These are phyloP conservation scores for Globisporangium parvum DNA, from an alignment of 352 stramenopile genomes.

Conservation along the genomic window DNA sequence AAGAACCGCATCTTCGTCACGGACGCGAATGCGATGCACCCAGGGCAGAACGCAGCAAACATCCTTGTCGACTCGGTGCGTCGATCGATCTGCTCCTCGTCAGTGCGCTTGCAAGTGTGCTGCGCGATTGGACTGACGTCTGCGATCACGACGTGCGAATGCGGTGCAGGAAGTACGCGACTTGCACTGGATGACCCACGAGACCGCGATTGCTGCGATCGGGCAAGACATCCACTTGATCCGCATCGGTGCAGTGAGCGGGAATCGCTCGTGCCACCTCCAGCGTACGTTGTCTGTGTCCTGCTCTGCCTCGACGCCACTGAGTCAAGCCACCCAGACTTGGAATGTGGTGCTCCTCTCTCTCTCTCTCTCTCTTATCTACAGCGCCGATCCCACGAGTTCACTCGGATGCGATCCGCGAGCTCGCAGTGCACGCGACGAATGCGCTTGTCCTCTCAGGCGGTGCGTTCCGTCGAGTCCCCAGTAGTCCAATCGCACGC, in stretches of 20 bases:
- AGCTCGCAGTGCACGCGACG: conserved; percentile 40
- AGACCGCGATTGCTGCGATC: conserved; percentile 48
- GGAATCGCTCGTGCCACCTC: conserved; percentile 23
- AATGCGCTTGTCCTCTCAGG: conserved; percentile 35
- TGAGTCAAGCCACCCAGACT: background rate
- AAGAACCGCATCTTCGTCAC: conserved; percentile 64
- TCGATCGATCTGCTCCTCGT: background rate
- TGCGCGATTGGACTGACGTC: background rate
- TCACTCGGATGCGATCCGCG: conserved; percentile 69
- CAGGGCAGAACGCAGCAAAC: conserved; percentile 18
- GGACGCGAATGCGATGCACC: conserved; percentile 28
- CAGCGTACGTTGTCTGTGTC: conserved; percentile 17
- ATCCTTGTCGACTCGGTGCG: conserved; percentile 42
- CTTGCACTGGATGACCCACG: conserved; percentile 50
- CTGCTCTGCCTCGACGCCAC: background rate
- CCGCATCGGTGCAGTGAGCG: conserved; percentile 19
- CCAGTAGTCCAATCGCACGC: too few species aligned
- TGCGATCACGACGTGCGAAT: background rate
- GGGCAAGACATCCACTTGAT: conserved; percentile 71
- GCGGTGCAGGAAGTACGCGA: conserved; percentile 57
- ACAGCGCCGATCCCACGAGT: conserved; percentile 46
- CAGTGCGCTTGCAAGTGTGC: background rate
- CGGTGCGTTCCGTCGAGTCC: too few species aligned
- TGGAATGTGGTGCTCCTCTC: too few species aligned
- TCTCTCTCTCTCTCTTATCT: background rate